Evolutionary conservation across 441 rosid species (phyloP).

Genomic region (Gossypium davidsonii): DNA sequence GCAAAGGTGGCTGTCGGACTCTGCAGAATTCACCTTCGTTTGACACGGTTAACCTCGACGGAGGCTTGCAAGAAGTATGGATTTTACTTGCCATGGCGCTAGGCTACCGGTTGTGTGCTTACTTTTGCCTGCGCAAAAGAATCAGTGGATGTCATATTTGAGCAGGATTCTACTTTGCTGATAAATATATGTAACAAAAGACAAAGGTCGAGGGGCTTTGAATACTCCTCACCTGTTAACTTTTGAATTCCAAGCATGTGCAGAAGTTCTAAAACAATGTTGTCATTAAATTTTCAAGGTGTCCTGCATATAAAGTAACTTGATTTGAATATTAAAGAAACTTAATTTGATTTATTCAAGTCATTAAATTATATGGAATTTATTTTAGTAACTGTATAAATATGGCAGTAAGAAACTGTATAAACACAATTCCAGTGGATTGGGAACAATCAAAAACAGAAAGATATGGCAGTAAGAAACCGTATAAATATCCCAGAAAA

Average conservation of each 20-base stretch:
- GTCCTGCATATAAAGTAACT: background rate
- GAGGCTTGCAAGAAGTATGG: slow-evolving; percentile 89
- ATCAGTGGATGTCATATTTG: slow-evolving; percentile 55
- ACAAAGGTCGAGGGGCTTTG: background rate
- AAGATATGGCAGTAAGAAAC: background rate
- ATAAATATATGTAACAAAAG: background rate
- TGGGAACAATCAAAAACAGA: no score
- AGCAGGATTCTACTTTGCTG: slow-evolving; percentile 8
- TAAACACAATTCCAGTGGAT: no score
- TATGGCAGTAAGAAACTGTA: no score
- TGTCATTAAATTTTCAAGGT: background rate
- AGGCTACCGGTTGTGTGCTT: slow-evolving; percentile 58
- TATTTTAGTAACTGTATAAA: no score
- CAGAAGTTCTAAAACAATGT: background rate
- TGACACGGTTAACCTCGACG: slow-evolving; percentile 64
- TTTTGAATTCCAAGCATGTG: background rate
- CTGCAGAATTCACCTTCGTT: slow-evolving; percentile 16
- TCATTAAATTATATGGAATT: no score
- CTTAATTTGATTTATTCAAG: no score
- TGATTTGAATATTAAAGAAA: background rate
- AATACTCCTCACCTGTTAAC: background rate
- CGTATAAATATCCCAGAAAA: background rate
- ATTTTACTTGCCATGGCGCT: slow-evolving; percentile 75
- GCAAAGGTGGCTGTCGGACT: slow-evolving; percentile 63
- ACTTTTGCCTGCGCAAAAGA: slow-evolving; percentile 63